Base-by-base conservation (phyloP, 2,329 filamentous ascomycete species). In the Colletotrichum tamarilloi region DNA sequence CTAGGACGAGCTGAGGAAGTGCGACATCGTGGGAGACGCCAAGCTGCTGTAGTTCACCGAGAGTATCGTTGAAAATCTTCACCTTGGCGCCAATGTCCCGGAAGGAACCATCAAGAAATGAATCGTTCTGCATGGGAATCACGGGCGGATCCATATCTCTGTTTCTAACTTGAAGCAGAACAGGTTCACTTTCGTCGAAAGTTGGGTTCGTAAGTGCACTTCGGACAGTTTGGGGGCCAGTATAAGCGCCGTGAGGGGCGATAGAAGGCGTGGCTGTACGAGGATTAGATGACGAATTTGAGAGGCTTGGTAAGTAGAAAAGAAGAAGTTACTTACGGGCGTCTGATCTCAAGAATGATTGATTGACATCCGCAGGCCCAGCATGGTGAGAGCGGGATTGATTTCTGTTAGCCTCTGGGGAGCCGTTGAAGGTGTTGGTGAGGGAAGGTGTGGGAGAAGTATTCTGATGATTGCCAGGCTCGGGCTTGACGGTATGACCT, bases 1-100 rank as follows among this genome's bases (percentile, higher is more conserved):
- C 91, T 0, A 97, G 89, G 6, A 96, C 93, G 11, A 97, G 91
- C 76, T 95, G 94, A 0, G 95, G 94, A 0, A 97, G 84, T 0
- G 90, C 89, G 0, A 94, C 89, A 5, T 91, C 89, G 22, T 93
- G 90, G 62, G 93, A 91, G 0, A 97, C 91, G 0, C 93, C 94
- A 0, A 96, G 87, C 6, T 91, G 87, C 63, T 94, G 90, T 0
- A 98, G 87, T 60, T 92, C 89, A 3, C 89, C 90, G 0, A 95
- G 87, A 0, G 90, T 89, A 59, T 93, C 87, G 2, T 94, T 92
- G 62, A 92, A 90, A 0, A 88, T 86, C 64, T 92, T 93, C 1
- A 93, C 83, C 58, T 90, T 87, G n/a, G 87, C 85, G 0, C 91
- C 91, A 5, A 95, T 89, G 7, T 88, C 86, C 56, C 82, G 81